A percentile compares a stretch with the other conserved stretches of the same genome.
Evolutionary conservation across 169 alveolate genomes (phyloP).

Genomic region (Cryptosporidium xiaoi): DNA sequence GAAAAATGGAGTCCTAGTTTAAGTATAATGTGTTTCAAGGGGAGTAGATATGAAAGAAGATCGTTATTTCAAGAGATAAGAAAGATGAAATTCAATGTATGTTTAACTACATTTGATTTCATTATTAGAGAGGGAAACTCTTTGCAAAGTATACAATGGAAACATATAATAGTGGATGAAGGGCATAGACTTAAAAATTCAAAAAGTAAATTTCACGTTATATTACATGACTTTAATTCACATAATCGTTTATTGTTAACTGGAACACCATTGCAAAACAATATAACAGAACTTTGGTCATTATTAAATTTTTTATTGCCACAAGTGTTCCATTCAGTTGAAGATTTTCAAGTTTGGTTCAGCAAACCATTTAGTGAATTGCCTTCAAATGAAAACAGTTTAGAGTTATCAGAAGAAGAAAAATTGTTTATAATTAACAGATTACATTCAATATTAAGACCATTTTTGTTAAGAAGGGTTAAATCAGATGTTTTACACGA

Average conservation of each 20-base stretch:
- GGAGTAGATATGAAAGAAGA: conserved; percentile 75
- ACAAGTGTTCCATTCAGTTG: conserved; percentile 89
- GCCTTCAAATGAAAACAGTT: conserved; percentile 81
- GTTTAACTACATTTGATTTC: conserved; percentile 78
- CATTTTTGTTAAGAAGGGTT: conserved; percentile 92
- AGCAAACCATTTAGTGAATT: conserved; percentile 87
- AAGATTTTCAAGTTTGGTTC: conserved; percentile 93
- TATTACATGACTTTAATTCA: conserved; percentile 51
- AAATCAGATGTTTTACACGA: conserved; percentile 91
- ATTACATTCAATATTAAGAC: conserved; percentile 90
- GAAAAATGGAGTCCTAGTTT: conserved; percentile 94
- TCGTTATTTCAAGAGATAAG: conserved; percentile 59
- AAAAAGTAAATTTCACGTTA: conserved; percentile 81
- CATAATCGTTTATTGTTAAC: conserved; percentile 85
- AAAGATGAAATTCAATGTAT: conserved; percentile 75
- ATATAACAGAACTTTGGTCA: conserved; percentile 91
- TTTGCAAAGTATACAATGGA: conserved; percentile 81
- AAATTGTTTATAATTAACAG: conserved; percentile 88
- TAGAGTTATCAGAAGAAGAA: conserved; percentile 90
- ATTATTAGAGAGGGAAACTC: conserved; percentile 74
- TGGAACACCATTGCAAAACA: conserved; percentile 92
- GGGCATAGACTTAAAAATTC: conserved; percentile 92
- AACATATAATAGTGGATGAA: conserved; percentile 91
- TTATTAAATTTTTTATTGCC: conserved; percentile 88
- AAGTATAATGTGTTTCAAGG: conserved; percentile 85